These are phyloP conservation scores for Phytophthora melonis DNA, from an alignment of 352 stramenopile genomes.

Conservation along the genomic window DNA sequence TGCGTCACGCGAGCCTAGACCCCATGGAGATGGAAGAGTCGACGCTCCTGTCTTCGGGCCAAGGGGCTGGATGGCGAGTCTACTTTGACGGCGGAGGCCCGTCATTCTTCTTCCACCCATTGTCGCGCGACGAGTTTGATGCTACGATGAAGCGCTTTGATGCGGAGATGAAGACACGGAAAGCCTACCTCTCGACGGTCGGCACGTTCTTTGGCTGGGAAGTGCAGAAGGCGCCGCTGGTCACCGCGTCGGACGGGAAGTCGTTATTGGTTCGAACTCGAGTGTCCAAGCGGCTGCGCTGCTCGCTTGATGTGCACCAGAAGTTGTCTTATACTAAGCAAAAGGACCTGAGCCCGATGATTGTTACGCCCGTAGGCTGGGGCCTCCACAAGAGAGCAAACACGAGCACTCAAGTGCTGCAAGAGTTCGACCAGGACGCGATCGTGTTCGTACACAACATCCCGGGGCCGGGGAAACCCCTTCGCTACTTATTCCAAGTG, in stretches of 20 bases:
- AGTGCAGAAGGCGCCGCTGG: conserved; percentile 28
- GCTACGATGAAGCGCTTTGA: conserved; percentile 31
- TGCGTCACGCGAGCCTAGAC: conserved; percentile 25
- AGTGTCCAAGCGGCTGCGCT: conserved; percentile 25
- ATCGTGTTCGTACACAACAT: conserved; percentile 38
- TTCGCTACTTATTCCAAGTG: conserved; percentile 32
- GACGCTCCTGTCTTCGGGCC: conserved; percentile 5
- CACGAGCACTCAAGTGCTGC: conserved; percentile 33
- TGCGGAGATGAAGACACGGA: not conserved
- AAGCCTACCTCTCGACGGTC: conserved; percentile 9
- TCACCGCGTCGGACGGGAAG: conserved; percentile 34
- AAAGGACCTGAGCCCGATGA: conserved; percentile 38
- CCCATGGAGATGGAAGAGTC: conserved; percentile 31
- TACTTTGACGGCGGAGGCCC: conserved; percentile 17
- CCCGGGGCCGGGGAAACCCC: conserved; percentile 20
- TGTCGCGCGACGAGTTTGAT: conserved; percentile 30
- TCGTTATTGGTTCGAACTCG: conserved; percentile 15
- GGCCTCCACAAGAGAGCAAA: conserved; percentile 27
- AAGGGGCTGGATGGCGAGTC: conserved; percentile 24
- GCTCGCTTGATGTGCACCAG: conserved; percentile 22
- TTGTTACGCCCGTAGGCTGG: conserved; percentile 38
- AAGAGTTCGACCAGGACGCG: conserved; percentile 38
- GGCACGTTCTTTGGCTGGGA: conserved; percentile 43
- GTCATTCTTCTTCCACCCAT: conserved; percentile 45
- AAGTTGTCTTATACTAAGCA: conserved; percentile 28